Conservation (phyloP, 1,284 basidiomycete genomes). For the Boletus nobilissimus region DNA sequence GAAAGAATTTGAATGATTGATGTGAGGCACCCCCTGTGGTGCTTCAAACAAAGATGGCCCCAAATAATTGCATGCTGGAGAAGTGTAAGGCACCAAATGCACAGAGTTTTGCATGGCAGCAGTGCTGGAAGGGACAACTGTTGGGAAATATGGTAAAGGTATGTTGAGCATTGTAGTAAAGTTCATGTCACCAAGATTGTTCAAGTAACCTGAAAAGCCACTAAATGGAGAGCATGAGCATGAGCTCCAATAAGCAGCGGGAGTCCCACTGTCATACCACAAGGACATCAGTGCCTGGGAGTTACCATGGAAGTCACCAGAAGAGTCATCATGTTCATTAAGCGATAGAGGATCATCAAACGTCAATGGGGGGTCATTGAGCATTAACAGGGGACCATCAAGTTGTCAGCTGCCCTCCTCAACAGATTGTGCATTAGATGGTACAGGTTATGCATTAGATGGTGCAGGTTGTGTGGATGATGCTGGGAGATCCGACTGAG, state of each 20-base stretch:
- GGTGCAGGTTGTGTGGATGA: neutral
- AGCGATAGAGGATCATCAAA: neutral
- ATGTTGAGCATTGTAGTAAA: constrained; percentile 1
- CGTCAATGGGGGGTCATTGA: too few species aligned
- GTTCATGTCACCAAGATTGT: neutral
- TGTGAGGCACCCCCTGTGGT: neutral
- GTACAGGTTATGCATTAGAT: too few species aligned
- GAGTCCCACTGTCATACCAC: neutral
- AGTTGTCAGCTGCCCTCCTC: too few species aligned
- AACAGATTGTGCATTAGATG: too few species aligned
- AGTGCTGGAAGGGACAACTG: neutral
- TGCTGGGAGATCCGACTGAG: neutral
- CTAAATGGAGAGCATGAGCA: neutral
- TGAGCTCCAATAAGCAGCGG: neutral
- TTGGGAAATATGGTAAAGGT: neutral
- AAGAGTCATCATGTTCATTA: neutral
- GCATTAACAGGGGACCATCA: too few species aligned
- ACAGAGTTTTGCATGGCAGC: neutral
- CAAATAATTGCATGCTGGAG: neutral
- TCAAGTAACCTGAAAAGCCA: neutral
- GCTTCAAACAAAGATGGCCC: neutral
- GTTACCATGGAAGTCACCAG: neutral
- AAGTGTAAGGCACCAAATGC: neutral
- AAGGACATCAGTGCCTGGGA: neutral
- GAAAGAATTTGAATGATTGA: neutral